Conservation (phyloP, 2,329 filamentous ascomycete species). For the Diaporthe citri region DNA sequence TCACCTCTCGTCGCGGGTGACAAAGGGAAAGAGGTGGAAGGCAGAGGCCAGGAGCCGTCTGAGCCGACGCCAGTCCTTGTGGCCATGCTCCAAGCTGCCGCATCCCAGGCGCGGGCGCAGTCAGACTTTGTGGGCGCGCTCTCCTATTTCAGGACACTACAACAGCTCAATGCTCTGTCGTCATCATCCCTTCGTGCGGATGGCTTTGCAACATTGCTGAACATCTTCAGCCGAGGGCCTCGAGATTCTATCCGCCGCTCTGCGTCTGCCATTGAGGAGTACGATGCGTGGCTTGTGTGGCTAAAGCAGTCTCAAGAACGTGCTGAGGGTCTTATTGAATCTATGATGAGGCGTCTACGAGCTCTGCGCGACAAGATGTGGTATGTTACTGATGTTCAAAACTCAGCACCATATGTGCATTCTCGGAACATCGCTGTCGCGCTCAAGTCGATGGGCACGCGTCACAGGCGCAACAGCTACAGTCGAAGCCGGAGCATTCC, state of each 20-base stretch:
- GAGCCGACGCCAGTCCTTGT: slow-evolving; percentile 68
- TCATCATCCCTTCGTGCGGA: slow-evolving; percentile 73
- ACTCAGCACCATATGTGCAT: slow-evolving; percentile 89
- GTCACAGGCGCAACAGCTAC: slow-evolving; percentile 67
- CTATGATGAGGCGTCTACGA: slow-evolving; percentile 79
- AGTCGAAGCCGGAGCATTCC: slow-evolving; percentile 58
- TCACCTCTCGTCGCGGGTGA: slow-evolving; percentile 28
- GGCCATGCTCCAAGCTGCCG: slow-evolving; percentile 81
- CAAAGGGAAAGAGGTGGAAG: slow-evolving; percentile 50
- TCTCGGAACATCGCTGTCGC: slow-evolving; percentile 88
- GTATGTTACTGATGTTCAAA: slow-evolving; percentile 95
- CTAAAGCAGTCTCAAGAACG: slow-evolving; percentile 85
- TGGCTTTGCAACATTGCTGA: slow-evolving; percentile 77
- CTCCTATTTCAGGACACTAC: slow-evolving; percentile 85
- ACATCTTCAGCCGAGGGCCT: slow-evolving; percentile 80
- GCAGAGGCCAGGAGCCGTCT: slow-evolving; percentile 54
- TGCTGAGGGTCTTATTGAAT: slow-evolving; percentile 79
- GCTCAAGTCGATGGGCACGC: slow-evolving; percentile 88
- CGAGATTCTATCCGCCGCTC: slow-evolving; percentile 77
- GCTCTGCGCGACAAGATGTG: slow-evolving; percentile 96
- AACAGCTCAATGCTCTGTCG: slow-evolving; percentile 75
- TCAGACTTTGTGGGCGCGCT: slow-evolving; percentile 88
- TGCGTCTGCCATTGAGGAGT: slow-evolving; percentile 80
- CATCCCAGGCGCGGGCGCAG: slow-evolving; percentile 80
- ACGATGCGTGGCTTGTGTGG: slow-evolving; percentile 86